Base-by-base conservation (phyloP, 2,329 filamentous ascomycete species). In the Trichoderma brevicompactum region DNA sequence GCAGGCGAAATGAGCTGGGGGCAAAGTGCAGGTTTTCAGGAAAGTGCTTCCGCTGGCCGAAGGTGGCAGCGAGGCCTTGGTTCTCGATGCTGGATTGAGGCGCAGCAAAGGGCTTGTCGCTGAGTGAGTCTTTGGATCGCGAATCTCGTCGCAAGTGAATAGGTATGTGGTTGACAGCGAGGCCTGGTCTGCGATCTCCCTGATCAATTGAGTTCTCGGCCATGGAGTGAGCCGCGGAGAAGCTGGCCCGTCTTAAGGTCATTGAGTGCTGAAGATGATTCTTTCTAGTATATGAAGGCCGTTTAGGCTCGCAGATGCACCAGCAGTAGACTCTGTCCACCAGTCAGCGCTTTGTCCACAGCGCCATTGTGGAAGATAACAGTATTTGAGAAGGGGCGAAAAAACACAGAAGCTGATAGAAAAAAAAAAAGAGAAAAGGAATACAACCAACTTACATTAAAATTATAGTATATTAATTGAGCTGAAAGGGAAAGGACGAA, bases 21-120 rank as follows among this genome's bases (percentile, higher is more conserved):
- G 67, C 62, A 41, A 76, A 72, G 38, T 75, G 72, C 7, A 76
- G 69, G 43, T 70, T 75, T 58, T 77, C 75, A 0, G 75, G 75
- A 3, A 74, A 69, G 8, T 69, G 70, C 52, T 71, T 74, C 13
- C 68, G 67, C 38, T 65, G 40, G 19, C 52, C 66, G 43, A 48
- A 53, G 7, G 58, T n/a, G 17, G 41, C 13, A 46, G 64, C 40
- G n/a, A 60, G 54, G 13, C 41, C 41, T 40, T 64, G 54, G 44
- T 40, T 64, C 13, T 70, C 65, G 49, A 12, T 70, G 19, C 13
- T 71, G 9, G 46, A 70, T 38, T 38, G 69, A 50, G 64, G 62
- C 44, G 7, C 64, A 43, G 32, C 66, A 8, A 34, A 23, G 54
- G n/a, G 48, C 67, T 53, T 69, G 38, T 75, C 73, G 65, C 68